A percentile compares a stretch with the other conserved stretches of the same genome.
Evolutionary conservation across 2,329 filamentous ascomycete genomes (phyloP).

Genomic region (Bipolaris sorokiniana): DNA sequence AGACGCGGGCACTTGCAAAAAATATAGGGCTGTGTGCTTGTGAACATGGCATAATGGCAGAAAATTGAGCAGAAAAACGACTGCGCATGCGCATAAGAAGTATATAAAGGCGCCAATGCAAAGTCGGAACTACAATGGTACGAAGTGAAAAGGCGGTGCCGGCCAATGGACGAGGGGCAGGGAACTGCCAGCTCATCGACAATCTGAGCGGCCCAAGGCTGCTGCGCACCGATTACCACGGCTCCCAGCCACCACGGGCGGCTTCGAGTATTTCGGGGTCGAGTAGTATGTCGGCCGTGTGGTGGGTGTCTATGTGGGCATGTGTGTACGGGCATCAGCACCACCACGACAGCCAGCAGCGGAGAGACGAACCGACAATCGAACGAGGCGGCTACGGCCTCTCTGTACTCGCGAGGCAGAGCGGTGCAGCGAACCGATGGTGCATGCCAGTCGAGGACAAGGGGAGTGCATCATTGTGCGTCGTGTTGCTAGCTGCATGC

Average conservation of each 20-base stretch:
- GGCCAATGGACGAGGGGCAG: constrained; percentile 42
- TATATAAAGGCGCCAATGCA: constrained; percentile 44
- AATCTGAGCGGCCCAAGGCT: constrained; percentile 39
- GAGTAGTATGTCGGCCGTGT: constrained; percentile 16
- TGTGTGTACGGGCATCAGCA: neutral
- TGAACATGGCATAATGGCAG: constrained; percentile 48
- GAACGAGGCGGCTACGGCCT: constrained; percentile 14
- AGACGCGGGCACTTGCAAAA: constrained; percentile 24
- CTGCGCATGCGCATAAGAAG: constrained; percentile 42
- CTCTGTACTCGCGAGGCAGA: constrained; percentile 14
- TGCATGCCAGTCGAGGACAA: constrained; percentile 19
- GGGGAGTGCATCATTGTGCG: constrained; percentile 23
- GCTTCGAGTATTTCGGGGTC: constrained; percentile 33
- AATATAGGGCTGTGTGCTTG: constrained; percentile 39
- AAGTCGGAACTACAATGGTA: constrained; percentile 38
- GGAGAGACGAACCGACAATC: constrained; percentile 17
- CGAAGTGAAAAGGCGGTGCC: constrained; percentile 32
- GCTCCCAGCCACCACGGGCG: constrained; percentile 31
- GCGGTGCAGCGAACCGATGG: constrained; percentile 25
- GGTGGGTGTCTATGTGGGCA: constrained; percentile 26
- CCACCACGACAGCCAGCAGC: neutral
- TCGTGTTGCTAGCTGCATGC: constrained; percentile 34
- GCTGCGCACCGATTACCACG: constrained; percentile 39
- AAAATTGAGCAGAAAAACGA: constrained; percentile 37
- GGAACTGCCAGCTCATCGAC: constrained; percentile 42